Conservation (phyloP, 371 early-diverging fungal genomes). For the Dinochytrium kinnereticum region DNA sequence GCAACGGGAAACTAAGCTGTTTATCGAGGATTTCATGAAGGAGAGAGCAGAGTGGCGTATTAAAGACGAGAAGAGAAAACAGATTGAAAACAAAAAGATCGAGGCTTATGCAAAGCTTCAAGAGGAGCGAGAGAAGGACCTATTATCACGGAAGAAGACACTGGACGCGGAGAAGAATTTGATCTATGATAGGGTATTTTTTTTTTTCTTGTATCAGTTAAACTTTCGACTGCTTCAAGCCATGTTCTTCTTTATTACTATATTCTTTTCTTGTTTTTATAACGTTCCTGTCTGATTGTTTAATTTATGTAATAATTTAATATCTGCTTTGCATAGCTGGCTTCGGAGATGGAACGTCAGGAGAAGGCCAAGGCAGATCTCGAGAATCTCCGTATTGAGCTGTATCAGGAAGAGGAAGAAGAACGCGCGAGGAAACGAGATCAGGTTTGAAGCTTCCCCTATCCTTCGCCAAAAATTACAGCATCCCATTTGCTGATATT, state of each 20-base stretch:
- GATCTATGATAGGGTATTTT: constrained; percentile 55
- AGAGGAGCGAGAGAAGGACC: constrained; percentile 45
- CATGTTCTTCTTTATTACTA: too few relatives aligned
- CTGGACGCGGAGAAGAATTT: constrained; percentile 47
- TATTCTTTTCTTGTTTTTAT: too few relatives aligned
- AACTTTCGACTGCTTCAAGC: too few relatives aligned
- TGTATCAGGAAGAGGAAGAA: constrained; percentile 55
- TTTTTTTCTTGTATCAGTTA: too few relatives aligned
- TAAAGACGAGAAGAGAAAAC: constrained; percentile 41
- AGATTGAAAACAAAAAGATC: constrained; percentile 53
- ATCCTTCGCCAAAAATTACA: too few relatives aligned
- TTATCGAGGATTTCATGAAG: constrained; percentile 51
- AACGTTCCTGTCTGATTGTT: neutral
- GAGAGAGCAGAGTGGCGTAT: constrained; percentile 53
- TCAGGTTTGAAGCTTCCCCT: constrained; percentile 21
- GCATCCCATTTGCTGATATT: too few relatives aligned
- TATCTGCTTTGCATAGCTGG: constrained; percentile 39
- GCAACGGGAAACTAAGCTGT: constrained; percentile 56
- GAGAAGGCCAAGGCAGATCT: constrained; percentile 51
- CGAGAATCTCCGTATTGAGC: constrained; percentile 57
- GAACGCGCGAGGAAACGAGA: constrained; percentile 44
- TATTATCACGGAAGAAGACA: constrained; percentile 35
- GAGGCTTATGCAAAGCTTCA: constrained; percentile 52
- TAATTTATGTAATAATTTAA: neutral
- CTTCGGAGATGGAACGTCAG: constrained; percentile 51